These are phyloP conservation scores for Cyberlindnera meyerae DNA, from an alignment of 805 yeast species.

Conservation along the genomic window DNA sequence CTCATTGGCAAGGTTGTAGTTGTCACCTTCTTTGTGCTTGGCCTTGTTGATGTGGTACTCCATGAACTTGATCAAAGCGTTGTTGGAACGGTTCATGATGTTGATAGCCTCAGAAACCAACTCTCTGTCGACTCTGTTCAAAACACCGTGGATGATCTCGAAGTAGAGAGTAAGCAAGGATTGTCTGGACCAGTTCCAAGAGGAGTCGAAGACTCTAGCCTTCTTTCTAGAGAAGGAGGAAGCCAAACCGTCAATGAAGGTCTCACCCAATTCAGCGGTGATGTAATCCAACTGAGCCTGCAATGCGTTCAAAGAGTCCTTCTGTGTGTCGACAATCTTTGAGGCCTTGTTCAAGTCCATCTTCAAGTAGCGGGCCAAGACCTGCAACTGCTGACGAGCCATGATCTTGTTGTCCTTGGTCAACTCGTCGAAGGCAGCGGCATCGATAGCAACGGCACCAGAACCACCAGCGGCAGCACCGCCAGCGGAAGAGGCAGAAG, in stretches of 20 bases:
- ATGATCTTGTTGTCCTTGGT: constrained; percentile 44
- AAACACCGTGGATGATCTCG: constrained; percentile 92
- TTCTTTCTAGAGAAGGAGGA: constrained; percentile 89
- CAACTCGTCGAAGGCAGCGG: constrained; percentile 84
- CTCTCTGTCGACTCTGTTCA: constrained; percentile 89
- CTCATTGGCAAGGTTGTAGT: constrained; percentile 83
- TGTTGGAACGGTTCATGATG: constrained; percentile 96
- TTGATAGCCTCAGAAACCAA: constrained; percentile 94
- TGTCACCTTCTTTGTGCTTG: constrained; percentile 76
- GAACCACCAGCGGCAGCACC: constrained; percentile 44
- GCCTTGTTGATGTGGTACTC: constrained; percentile 71
- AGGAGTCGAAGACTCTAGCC: constrained; percentile 94
- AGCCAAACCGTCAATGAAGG: constrained; percentile 84
- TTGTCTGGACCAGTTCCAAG: constrained; percentile 99
- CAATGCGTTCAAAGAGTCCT: constrained; percentile 75
- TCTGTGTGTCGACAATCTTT: constrained; percentile 68
- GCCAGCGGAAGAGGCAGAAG: constrained; percentile 51
- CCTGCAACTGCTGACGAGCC: constrained; percentile 65
- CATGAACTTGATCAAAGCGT: constrained; percentile 91
- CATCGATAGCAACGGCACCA: constrained; percentile 86
- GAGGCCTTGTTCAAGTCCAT: constrained; percentile 89
- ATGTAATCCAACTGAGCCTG: constrained; percentile 88
- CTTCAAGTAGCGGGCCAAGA: constrained; percentile 90
- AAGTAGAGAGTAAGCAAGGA: constrained; percentile 90
- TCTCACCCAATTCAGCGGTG: constrained; percentile 76